Percentiles rank a stretch among this genome's conserved stretches.
phyloP scores from a whole-genome alignment of 1,284 basidiomycete genomes.

The Neonothopanus nambi region DNA sequence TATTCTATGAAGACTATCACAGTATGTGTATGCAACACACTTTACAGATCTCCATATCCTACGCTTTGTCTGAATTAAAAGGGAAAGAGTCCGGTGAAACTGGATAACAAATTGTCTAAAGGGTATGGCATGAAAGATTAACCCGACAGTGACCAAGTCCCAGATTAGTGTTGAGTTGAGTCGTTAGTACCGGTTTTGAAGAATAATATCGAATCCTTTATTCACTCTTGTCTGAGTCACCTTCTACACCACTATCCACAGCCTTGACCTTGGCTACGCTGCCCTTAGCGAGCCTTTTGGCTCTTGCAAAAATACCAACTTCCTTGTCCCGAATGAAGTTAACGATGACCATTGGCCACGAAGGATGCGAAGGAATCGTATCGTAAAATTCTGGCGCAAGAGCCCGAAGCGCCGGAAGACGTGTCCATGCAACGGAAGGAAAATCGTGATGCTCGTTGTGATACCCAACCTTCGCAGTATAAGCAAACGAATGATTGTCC shows the following conservation, averaged over 20 bases:
- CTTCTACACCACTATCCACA: slow-evolving; percentile 2
- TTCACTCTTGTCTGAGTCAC: slow-evolving; percentile 14
- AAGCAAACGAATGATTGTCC: slow-evolving; percentile 1
- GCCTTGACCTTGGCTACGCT: not conserved
- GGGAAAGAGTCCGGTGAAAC: too few species aligned
- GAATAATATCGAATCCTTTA: not conserved
- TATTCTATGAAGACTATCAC: too few species aligned
- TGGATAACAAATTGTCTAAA: too few species aligned
- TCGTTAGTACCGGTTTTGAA: too few species aligned
- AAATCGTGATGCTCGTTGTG: slow-evolving; percentile 99
- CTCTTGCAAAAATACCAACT: slow-evolving; percentile 73
- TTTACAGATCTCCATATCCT: too few species aligned
- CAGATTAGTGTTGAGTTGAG: too few species aligned
- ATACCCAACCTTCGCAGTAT: slow-evolving; percentile 80
- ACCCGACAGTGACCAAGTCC: too few species aligned
- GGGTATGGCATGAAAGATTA: too few species aligned
- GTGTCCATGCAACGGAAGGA: slow-evolving; percentile 94
- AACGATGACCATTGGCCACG: slow-evolving; percentile 93
- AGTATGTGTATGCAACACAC: too few species aligned
- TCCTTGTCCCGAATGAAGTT: slow-evolving; percentile 91
- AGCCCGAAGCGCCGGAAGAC: slow-evolving; percentile 80
- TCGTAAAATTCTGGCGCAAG: slow-evolving; percentile 95
- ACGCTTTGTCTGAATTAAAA: too few species aligned
- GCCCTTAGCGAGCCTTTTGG: slow-evolving; percentile 35
- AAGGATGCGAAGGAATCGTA: slow-evolving; percentile 81